Conservation (phyloP, 2,329 filamentous ascomycete species). For the Diatrype stigma region DNA sequence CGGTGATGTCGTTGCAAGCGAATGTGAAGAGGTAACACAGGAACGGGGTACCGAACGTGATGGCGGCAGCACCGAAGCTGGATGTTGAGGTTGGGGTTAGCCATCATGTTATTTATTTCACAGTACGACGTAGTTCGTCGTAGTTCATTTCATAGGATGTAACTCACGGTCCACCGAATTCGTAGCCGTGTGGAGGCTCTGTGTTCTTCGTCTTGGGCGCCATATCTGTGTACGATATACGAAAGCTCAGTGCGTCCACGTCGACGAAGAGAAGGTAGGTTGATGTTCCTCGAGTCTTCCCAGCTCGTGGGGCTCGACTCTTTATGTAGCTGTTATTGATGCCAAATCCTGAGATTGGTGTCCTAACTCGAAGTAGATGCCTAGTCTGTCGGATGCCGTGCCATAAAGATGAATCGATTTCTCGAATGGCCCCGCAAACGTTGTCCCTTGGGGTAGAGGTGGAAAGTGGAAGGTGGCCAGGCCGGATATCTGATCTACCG, state of each 20-base stretch:
- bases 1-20: conserved; percentile 86
- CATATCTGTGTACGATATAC: conserved; percentile 26
- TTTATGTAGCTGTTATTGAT: too few species aligned
- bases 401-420: too few species aligned
- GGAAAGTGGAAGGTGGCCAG: conserved; percentile 16
- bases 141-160: neutral
- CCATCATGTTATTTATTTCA: neutral
- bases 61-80: conserved; percentile 70
- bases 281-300: too few species aligned
- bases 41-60: conserved; percentile 76
- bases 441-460: conserved; percentile 32
- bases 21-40: conserved; percentile 78
- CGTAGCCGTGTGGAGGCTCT: conserved; percentile 28
- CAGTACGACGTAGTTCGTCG: neutral
- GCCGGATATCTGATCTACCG: conserved; percentile 21
- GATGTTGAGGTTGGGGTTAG: conserved; percentile 4
- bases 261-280: too few species aligned
- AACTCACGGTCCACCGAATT: conserved; percentile 32
- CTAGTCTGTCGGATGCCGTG: too few species aligned
- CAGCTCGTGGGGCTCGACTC: too few species aligned
- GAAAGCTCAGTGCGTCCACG: too few species aligned
- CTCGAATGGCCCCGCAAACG: too few species aligned
- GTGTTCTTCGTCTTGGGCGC: conserved; percentile 27
- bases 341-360: too few species aligned
- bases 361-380: too few species aligned